phyloP scores from a whole-genome alignment of 768 basidiomycete species.

The Inosperma sp. region DNA sequence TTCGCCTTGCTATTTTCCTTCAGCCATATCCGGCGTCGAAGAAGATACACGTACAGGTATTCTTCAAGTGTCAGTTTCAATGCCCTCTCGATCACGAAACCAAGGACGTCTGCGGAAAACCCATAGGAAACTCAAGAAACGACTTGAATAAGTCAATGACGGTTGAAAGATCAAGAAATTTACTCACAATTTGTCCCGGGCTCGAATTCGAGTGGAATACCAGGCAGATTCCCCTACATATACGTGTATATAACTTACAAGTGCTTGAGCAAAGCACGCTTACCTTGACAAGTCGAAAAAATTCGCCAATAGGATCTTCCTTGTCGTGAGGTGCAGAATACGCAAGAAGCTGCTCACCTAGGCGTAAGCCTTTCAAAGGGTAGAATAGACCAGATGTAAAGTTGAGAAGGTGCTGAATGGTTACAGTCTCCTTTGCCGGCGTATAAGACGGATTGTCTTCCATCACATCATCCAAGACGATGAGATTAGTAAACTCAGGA shows the following conservation, averaged over 20 bases:
- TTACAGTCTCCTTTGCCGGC: constrained; percentile 16
- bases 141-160: constrained; percentile 23
- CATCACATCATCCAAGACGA: no score
- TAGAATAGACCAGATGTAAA: constrained; percentile 22
- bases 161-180: constrained; percentile 20
- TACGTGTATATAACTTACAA: background rate
- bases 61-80: constrained; percentile 24
- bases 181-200: constrained; percentile 28
- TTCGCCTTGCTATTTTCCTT: constrained; percentile 23
- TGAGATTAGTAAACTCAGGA: constrained; percentile 27
- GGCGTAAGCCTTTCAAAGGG: background rate
- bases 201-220: constrained; percentile 25
- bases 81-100: no score
- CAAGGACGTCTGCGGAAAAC: no score
- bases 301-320: constrained; percentile 14
- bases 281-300: no score
- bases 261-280: background rate
- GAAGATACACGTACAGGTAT: constrained; percentile 21
- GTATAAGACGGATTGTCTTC: constrained; percentile 6
- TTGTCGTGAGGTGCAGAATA: constrained; percentile 12
- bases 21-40: background rate
- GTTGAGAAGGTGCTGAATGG: constrained; percentile 19
- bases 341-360: constrained; percentile 7
- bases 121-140: constrained; percentile 24
- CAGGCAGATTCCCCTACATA: no score